Percentiles rank a stretch among this genome's conserved stretches.
Evolutionary conservation across 768 basidiomycete species (phyloP).

Genomic region (Mycena amicta): DNA sequence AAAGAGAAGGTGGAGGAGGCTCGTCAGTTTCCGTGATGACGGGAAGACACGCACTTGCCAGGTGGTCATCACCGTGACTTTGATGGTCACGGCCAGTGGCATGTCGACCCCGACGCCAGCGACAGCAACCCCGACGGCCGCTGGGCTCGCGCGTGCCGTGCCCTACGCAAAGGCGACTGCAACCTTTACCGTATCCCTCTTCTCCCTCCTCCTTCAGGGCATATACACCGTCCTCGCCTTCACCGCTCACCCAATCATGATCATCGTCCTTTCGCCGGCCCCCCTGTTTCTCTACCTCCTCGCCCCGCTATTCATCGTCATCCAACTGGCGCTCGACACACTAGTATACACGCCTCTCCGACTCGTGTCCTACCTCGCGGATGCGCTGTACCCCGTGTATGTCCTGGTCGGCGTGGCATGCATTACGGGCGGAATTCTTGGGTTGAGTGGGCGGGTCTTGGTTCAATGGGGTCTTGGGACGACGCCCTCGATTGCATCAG

Average conservation of each 20-base stretch:
- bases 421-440: conserved; percentile 50
- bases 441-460: conserved; percentile 36
- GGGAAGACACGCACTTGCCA: too few species aligned
- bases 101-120: background rate
- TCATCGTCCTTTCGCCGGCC: conserved; percentile 28
- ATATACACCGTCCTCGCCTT: background rate
- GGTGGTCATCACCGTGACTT: too few species aligned
- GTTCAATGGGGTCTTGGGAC: conserved; percentile 5
- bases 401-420: conserved; percentile 59
- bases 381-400: conserved; percentile 56
- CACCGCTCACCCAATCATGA: background rate
- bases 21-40: too few species aligned
- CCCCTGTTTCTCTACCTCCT: conserved; percentile 44
- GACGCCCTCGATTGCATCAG: too few species aligned
- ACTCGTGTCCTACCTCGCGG: conserved; percentile 38
- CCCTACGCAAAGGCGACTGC: background rate
- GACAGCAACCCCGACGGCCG: background rate
- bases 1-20: too few species aligned
- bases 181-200: background rate
- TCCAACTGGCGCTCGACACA: conserved; percentile 42
- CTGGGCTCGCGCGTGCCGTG: background rate
- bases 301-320: conserved; percentile 48
- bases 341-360: conserved; percentile 50
- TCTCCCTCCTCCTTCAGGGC: background rate
- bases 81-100: too few species aligned